These are phyloP conservation scores for Fagopyrum esculentum DNA, from an alignment of 148 eudicot species.

Conservation along the genomic window DNA sequence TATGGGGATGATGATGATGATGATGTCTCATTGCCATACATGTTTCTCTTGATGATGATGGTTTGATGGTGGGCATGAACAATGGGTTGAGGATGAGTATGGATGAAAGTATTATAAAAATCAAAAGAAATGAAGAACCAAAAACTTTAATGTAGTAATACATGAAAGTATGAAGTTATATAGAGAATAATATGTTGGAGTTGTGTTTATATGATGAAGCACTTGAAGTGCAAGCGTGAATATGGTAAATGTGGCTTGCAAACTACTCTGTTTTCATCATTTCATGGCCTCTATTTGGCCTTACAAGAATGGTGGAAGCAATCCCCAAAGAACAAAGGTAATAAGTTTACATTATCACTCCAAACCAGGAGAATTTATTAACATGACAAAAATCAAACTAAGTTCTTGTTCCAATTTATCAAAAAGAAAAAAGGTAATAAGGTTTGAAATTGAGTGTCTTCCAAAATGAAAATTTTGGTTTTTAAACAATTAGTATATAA, in stretches of 20 bases:
- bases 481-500: no score
- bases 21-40: neutral
- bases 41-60: conserved; percentile 17
- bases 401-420: no score
- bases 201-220: conserved; percentile 16
- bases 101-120: neutral
- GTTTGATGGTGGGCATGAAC: conserved; percentile 22
- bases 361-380: no score
- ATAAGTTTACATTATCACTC: no score
- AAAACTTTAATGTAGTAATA: conserved; percentile 22
- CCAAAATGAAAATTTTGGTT: no score
- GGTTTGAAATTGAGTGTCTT: no score
- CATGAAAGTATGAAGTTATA: neutral
- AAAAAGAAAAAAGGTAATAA: no score
- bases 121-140: conserved; percentile 21
- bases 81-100: conserved; percentile 3
- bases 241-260: conserved; percentile 59
- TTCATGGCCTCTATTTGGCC: neutral
- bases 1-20: neutral
- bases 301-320: neutral
- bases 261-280: conserved; percentile 40
- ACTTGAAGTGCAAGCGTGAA: conserved; percentile 62
- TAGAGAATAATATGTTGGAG: neutral
- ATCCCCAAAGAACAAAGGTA: no score
- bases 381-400: no score